Evolutionary conservation across 1,284 basidiomycete species (phyloP), one percentile per base, ranked within the genome.

Genomic region (Schizophyllum amplum): DNA sequence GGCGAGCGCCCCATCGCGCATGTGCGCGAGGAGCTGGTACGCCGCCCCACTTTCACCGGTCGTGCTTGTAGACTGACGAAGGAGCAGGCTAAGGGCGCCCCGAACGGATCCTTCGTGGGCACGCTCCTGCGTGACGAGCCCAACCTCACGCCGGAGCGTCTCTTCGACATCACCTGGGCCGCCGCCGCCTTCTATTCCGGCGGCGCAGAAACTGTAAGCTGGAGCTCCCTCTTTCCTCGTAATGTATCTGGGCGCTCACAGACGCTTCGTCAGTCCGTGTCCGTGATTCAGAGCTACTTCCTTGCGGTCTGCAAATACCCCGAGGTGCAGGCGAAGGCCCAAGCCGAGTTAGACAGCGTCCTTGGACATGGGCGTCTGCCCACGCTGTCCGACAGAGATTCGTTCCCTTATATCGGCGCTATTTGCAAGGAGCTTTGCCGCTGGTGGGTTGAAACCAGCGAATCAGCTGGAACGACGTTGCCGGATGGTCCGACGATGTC

Each of bases 301-400:
- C 66, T 77, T 15, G 73, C 73, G 1, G 72, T 76, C 66, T 63
- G 69, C 0, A 66, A 75, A 21, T 69, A 72, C 59, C 78, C 77
- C 0, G 71, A 78, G 1, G 67, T 71, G 1, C 72, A 73, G 54
- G 61, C 57, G n/a, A 71, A 69, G 47, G 82, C 79, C 0, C 81
- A 81, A 57, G 71, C 69, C 49, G 81, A 84, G 63, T 69, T 84
- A 20, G 82, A 83, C 61, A 61, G 68, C 1, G 75, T 84, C 11
- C 55, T 82, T 55, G 80, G 81, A 46, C 58, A 57, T 24, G 71
- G 75, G 57, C 70, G 82, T 26, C 69, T 84, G 5, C 83, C 83
- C 1, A 71, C 68, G 0, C 75, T 81, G 55, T 61, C 66, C 17
- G 84, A 85, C 62, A 69, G 78, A 21, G 67, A 72, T 3, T 66